Base-by-base conservation (phyloP, 2,329 filamentous ascomycete genomes). In the Thielaviopsis populi region DNA sequence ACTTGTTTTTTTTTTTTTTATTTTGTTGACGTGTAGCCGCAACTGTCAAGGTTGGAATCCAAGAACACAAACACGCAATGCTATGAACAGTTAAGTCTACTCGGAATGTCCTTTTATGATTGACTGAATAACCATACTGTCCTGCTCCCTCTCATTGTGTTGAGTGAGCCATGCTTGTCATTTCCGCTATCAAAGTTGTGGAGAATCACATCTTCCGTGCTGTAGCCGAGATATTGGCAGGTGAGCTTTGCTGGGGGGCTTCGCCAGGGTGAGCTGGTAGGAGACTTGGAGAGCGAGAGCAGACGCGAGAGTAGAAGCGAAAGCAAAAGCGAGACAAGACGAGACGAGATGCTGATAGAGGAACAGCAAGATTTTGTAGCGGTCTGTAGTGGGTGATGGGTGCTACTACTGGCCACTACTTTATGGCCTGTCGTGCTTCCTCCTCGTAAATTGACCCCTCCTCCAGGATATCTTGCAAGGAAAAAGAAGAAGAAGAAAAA, bases 221-320 rank as follows among this genome's bases (percentile, higher is more conserved):
- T 37, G 27, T 37, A 56, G 17, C 53, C 53, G 53, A 56, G 53
- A 56, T 56, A 56, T 56, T 56, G 27, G 53, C 53, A 56, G 53
- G 53, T 56, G 27, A 27, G 24, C 30, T 33, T 56, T 15, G 19
- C 53, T 56, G 37, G 53, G 37, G 53, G 53, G 53, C 15, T 4
- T 10, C 33, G 27, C 53, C 37, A 56, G 27, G 53, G 53, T 19
- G 42, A 27, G 30, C 17, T 33, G 50, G n/a, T 37, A 37, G 13
- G n/a, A 56, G 42, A 46, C 42, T n/a, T n/a, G n/a, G 42, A 46
- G 15, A 19, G 15, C 6, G 5, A 46, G 4, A 19, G n/a, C 5
- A 19, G 42, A n/a, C 15, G 6, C 15, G 4, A 7, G 8, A 19
- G n/a, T 3, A 11, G 41, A 43, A 15, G 4, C 42, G 6, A n/a